Base-by-base conservation (phyloP, 441 rosid genomes). In the Macaranga tanarius region DNA sequence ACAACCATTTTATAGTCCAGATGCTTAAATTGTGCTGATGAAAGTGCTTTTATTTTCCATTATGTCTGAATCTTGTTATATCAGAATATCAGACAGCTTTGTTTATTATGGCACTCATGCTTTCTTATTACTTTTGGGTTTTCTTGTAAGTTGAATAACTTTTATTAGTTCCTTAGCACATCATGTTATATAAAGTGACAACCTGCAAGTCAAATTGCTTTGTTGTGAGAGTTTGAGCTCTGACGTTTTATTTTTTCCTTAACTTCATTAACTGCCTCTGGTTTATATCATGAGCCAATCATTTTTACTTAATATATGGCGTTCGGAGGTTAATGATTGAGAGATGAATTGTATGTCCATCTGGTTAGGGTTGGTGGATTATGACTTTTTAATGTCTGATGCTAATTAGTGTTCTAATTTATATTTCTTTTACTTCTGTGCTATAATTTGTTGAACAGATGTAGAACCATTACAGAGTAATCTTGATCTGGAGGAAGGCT, bases 401-500 rank as follows among this genome's bases (percentile, higher is more conserved):
- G 20, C 31, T 31, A 19, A 64, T 52, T n/a, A 25, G 20, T 34
- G 9, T 4, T 40, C 23, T 23, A 22, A 10, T 20, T 19, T 34
- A 10, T 51, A 17, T 51, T 47, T 71, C 11, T 23, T 22, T 23
- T 17, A 12, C 6, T 51, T 51, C n/a, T 19, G 26, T 47, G 22
- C 20, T 62, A 55, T 48, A 19, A 31, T 63, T 69, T 74, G 1
- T 65, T 73, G 77, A 76, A 86, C 94, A 93, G 99, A 91, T 82
- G 76, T 89, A 76, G 98, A 95, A 82, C 89, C 98, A 73, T 83
- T 95, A 70, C 97, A 93, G 79, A 66, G 78, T 68, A 80, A 90
- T 84, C 78, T 76, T 67, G 86, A 84, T 58, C 67, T 88, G 83
- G 99, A 95, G 87, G 99, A 91, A 80, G 87, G 94, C 72, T 91